Percentiles rank a stretch among this genome's conserved stretches.
These are phyloP conservation scores for Monocercomonoides exilis DNA, from an alignment of 78 protist species.

Conservation along the genomic window DNA sequence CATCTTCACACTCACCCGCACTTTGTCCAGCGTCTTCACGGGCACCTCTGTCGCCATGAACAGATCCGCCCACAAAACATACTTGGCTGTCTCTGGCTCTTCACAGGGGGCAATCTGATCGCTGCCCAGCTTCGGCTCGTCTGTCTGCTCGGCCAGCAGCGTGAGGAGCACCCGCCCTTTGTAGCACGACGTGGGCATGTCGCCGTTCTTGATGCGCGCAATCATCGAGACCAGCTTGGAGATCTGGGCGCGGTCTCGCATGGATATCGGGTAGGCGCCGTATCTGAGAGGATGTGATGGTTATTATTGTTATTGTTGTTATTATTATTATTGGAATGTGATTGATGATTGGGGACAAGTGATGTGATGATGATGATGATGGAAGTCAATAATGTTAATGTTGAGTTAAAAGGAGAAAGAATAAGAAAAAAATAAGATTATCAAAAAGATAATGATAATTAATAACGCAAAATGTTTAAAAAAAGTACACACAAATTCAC, in stretches of 20 bases:
- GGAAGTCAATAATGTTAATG: no score
- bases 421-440: no score
- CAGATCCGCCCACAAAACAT: conserved; percentile 6
- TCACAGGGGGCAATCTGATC: background rate
- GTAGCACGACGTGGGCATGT: background rate
- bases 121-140: background rate
- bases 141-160: background rate
- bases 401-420: no score
- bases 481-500: background rate
- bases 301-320: no score
- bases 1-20: background rate
- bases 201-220: background rate
- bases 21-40: background rate
- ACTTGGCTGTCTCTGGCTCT: background rate
- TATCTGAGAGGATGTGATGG: no score
- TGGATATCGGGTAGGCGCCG: background rate
- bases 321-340: no score
- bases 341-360: no score
- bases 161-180: background rate
- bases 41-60: background rate
- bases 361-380: no score
- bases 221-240: background rate
- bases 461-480: background rate
- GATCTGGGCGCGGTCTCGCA: background rate
- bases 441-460: background rate